Conservation (phyloP, 345 rosid species). For the Salix suchowensis region DNA sequence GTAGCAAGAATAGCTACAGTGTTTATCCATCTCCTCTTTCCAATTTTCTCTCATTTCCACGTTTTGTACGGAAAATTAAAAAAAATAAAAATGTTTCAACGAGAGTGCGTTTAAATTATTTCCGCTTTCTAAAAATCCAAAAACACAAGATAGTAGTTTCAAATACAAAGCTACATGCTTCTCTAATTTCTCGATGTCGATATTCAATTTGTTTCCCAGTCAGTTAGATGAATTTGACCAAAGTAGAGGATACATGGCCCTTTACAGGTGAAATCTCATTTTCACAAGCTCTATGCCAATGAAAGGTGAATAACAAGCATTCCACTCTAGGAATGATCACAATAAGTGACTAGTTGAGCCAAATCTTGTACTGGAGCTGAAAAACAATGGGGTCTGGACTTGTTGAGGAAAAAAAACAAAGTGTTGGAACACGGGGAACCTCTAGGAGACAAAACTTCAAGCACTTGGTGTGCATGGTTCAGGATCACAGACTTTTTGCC, state of each 20-base stretch:
- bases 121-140: not conserved
- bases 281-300: not conserved
- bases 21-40: not conserved
- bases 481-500: not conserved
- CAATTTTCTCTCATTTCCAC: not conserved
- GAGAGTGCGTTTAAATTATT: not conserved
- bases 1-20: too few species aligned
- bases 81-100: not conserved
- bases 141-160: not conserved
- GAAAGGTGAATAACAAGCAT: not conserved
- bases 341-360: not conserved
- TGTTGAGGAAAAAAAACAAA: not conserved
- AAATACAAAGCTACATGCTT: not conserved
- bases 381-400: not conserved
- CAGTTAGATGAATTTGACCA: not conserved
- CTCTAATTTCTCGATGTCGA: not conserved
- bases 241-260: not conserved
- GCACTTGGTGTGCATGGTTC: not conserved
- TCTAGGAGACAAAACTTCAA: not conserved
- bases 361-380: not conserved
- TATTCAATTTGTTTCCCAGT: not conserved
- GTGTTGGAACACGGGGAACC: not conserved
- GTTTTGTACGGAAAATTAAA: not conserved
- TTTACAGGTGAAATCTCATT: not conserved
- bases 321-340: not conserved